Evolutionary conservation across 129 eudicot species (phyloP).

Genomic region (Chrysanthemum lavandulifolium): DNA sequence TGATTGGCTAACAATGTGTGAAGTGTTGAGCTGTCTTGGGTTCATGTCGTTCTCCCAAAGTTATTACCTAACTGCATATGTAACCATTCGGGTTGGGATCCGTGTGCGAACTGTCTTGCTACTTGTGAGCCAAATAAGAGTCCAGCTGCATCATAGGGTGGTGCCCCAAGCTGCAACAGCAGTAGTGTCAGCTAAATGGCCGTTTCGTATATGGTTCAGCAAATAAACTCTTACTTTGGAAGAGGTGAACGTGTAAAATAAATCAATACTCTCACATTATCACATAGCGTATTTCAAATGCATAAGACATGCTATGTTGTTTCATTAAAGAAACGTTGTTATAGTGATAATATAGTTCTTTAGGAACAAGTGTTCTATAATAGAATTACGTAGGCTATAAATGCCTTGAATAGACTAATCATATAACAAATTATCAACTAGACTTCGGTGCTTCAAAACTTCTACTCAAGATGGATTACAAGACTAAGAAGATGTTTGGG

Average conservation of each 20-base stretch:
- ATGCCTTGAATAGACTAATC: not conserved
- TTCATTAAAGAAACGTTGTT: not conserved
- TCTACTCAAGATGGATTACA: not conserved
- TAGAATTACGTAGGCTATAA: not conserved
- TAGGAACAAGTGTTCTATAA: not conserved
- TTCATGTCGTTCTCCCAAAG: constrained; percentile 67
- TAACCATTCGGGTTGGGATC: constrained; percentile 79
- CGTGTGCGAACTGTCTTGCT: constrained; percentile 60
- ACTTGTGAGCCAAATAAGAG: constrained; percentile 67
- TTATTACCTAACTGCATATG: constrained; percentile 86
- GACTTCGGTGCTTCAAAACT: not conserved
- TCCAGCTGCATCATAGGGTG: constrained; percentile 61
- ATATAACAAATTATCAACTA: not conserved
- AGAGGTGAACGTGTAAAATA: too few relatives aligned
- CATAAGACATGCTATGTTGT: too few relatives aligned
- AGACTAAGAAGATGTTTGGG: not conserved
- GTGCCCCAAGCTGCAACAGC: constrained; percentile 52
- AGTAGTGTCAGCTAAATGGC: not conserved
- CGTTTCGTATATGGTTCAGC: not conserved
- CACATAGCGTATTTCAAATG: too few relatives aligned
- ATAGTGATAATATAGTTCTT: too few relatives aligned
- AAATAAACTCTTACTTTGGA: not conserved
- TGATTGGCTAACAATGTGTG: constrained; percentile 27
- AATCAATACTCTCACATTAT: too few relatives aligned
- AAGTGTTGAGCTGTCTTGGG: constrained; percentile 13